Base-by-base conservation (phyloP, 208 protist genomes). In the Novymonas esmeraldas region DNA sequence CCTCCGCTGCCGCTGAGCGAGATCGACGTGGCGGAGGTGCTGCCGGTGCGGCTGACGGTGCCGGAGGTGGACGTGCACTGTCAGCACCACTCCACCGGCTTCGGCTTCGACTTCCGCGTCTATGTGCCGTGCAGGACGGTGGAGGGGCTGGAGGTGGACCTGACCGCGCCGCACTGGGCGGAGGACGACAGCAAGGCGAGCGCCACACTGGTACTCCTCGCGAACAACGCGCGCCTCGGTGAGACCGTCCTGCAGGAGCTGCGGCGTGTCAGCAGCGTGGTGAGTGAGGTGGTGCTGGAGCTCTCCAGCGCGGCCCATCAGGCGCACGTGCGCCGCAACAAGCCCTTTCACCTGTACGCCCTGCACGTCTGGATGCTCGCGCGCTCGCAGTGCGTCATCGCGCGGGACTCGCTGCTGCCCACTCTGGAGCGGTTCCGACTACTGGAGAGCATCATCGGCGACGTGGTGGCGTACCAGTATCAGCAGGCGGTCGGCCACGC, bases 361-460 rank as follows among this genome's bases (percentile, higher is more conserved):
- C n/a, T 70, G 13, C 81, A 82, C 56, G 55, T 80, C 3, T 68
- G 49, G 50, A 50, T 34, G 31, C 41, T 78, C 39, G 77, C 48
- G 28, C 55, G 67, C 7, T 41, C 61, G 22, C 54, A 78, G 28
- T 55, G 71, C 51, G 46, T 72, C 18, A 39, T 86, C 42, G 69
- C 65, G 10, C 46, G 66, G 10, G 80, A 77, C 66, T 50, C 69
- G 22, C 9, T 80, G 20, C 49, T 86, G 18, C 69, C 81, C 14
- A 65, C 68, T 16, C 65, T 86, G 20, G 56, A 76, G 44, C 71
- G 76, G 16, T 58, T 63, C 6, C 63, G 72, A 13, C 41, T 76
- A 38, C 39, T 82, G 7, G 76, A 76, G 63, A 77, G 64, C 20
- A 62, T 86, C 11, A 82, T 78, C 58, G 81, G 73, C 0, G 81